Evolutionary conservation across 768 basidiomycete genomes (phyloP).

Genomic region (Gloeostereum incarnatum): DNA sequence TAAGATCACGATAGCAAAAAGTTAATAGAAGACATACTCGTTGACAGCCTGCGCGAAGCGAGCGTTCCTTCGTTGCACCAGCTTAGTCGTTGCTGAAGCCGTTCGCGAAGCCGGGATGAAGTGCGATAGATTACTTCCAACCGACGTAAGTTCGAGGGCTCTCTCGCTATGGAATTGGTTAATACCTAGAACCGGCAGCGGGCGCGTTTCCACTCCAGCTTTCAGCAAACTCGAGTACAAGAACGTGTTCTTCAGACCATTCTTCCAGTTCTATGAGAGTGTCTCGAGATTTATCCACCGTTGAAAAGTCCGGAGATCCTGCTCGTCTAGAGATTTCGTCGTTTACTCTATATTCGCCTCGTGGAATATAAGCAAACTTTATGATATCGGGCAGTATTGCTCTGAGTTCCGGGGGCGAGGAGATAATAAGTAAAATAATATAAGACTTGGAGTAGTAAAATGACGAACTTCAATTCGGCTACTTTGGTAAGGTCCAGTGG

Average conservation of each 20-base stretch:
- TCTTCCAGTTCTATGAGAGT: slow-evolving; percentile 7
- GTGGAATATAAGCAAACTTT: slow-evolving; percentile 74
- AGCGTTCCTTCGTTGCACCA: slow-evolving; percentile 63
- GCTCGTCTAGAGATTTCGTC: slow-evolving; percentile 23
- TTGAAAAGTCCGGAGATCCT: slow-evolving; percentile 31
- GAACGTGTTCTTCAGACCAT: slow-evolving; percentile 37
- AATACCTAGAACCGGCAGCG: slow-evolving; percentile 17
- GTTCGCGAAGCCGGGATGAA: slow-evolving; percentile 20
- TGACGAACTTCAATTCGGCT: slow-evolving; percentile 69
- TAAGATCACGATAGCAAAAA: neutral
- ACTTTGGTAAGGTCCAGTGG: slow-evolving; percentile 72
- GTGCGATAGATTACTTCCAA: neutral
- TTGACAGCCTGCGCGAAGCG: slow-evolving; percentile 56
- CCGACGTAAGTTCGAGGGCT: slow-evolving; percentile 1
- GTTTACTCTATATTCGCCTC: slow-evolving; percentile 50
- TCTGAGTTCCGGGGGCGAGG: slow-evolving; percentile 35
- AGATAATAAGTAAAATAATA: too few species aligned
- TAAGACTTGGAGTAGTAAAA: neutral
- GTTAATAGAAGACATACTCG: slow-evolving; percentile 35
- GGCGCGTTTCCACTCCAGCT: slow-evolving; percentile 22
- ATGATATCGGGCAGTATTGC: slow-evolving; percentile 76
- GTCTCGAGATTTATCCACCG: slow-evolving; percentile 15
- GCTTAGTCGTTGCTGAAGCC: slow-evolving; percentile 51
- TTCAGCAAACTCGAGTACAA: slow-evolving; percentile 42
- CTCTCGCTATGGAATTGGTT: neutral